Evolutionary conservation across 306 rosid genomes (phyloP).

Genomic region (Trichosanthes cucumerina): DNA sequence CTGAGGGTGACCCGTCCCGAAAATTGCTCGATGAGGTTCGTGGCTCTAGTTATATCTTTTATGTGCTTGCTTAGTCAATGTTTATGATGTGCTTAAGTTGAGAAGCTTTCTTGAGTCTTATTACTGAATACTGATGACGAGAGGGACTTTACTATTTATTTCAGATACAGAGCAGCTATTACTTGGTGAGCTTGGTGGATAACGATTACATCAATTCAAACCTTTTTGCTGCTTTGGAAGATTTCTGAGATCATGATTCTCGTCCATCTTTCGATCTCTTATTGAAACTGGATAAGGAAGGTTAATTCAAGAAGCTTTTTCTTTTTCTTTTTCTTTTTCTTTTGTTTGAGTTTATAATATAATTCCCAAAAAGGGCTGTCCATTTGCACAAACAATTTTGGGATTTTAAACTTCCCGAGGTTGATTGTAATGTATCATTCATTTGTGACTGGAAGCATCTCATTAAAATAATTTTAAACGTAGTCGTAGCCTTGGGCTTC

Average conservation of each 20-base stretch:
- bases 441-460: conserved; percentile 1
- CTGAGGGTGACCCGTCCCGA: conserved; percentile 63
- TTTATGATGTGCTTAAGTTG: background rate
- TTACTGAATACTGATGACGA: background rate
- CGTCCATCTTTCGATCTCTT: background rate
- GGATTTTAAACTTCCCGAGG: conserved; percentile 7
- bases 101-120: background rate
- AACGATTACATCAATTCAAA: conserved; percentile 62
- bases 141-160: background rate
- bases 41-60: background rate
- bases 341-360: background rate
- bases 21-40: conserved; percentile 79
- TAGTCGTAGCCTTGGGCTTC: background rate
- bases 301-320: background rate
- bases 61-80: background rate
- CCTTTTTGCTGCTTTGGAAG: conserved; percentile 55
- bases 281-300: background rate
- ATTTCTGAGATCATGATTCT: conserved; percentile 26
- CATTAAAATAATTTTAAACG: background rate
- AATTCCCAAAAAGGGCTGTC: background rate
- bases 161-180: conserved; percentile 67
- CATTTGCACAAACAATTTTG: background rate
- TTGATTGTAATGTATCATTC: conserved; percentile 1
- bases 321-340: background rate
- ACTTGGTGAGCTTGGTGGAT: conserved; percentile 95